Evolutionary conservation across 2,329 filamentous ascomycete species (phyloP), one percentile per base, ranked within the genome.

Genomic region (Aspergillus unguis): DNA sequence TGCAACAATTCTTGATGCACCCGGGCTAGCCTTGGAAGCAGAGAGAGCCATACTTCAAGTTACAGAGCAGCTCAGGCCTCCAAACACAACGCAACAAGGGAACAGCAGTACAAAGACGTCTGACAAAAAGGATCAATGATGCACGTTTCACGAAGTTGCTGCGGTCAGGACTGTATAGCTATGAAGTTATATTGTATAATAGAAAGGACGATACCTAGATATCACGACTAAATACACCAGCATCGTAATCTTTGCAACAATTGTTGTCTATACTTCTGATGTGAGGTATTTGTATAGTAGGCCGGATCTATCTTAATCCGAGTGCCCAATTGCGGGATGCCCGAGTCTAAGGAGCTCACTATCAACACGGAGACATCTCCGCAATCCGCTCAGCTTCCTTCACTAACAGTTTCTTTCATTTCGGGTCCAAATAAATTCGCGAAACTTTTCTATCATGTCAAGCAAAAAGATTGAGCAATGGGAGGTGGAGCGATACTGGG

Each of bases 21-120:
- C 88, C 0, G 85, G 87, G 51, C 77, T 92, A 27, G 83, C 85
- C 50, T 75, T 85, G 11, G 88, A 92, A 67, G 77, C 91, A 0
- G 87, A 92, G 64, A 77, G 88, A 40, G 88, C 88, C 4, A 84
- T 90, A 53, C 85, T 85, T 77, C 88, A 92, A 70, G 85, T 92
- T 2, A 79, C 69, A 32, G 67, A 72, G 50, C 66, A 72, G 36
- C 60, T 76, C 6, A 53, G 65, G 35, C 52, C 61, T 6, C 50
- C 65, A 38, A 53, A 60, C 33, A 44, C 56, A 35, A 48, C 60
- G 23, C 47, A 56, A 9, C 54, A 66, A 27, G 48, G 66, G 33
- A 51, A 50, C 2, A 31, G 52, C 5, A 52, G 40, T n/a, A 46
- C 56, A 9, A 48, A 32, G 47, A 5, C 27, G 2, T 51, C 47